phyloP scores from a whole-genome alignment of 805 yeast species.

The Kodamaea hsintzibuensis region DNA sequence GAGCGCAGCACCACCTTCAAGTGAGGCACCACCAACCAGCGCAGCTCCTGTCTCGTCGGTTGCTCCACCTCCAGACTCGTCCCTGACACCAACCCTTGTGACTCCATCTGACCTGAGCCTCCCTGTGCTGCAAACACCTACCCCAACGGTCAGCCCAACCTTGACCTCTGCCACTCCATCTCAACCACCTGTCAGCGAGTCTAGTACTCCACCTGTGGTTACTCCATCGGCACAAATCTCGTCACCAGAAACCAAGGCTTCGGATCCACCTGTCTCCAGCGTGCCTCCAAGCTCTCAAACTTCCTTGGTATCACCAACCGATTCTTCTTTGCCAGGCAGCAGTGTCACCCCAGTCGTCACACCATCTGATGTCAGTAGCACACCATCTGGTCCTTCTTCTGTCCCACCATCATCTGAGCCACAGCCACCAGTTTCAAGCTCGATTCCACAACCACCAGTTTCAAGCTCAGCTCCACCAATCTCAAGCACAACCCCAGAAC shows the following conservation, averaged over 20 bases:
- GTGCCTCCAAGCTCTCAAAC: neutral
- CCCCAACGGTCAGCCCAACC: constrained; percentile 7
- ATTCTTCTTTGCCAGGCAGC: neutral
- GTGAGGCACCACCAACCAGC: neutral
- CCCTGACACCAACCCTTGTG: neutral
- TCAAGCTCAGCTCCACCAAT: neutral
- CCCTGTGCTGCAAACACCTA: neutral
- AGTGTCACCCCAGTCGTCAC: neutral
- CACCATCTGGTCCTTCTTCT: neutral
- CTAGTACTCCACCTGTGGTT: constrained; percentile 1
- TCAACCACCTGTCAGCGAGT: constrained; percentile 3
- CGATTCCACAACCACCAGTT: neutral
- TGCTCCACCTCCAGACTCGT: constrained; percentile 2
- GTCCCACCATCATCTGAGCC: neutral
- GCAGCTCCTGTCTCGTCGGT: neutral
- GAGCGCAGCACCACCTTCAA: neutral
- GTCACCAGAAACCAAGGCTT: neutral
- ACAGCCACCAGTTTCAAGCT: neutral
- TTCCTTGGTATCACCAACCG: neutral
- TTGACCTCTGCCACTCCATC: constrained; percentile 1
- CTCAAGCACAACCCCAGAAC: neutral
- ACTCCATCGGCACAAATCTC: no score
- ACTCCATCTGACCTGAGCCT: neutral
- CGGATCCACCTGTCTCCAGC: neutral
- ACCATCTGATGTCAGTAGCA: neutral